phyloP scores from a whole-genome alignment of 352 stramenopile genomes.

The Phytophthora hybrid region DNA sequence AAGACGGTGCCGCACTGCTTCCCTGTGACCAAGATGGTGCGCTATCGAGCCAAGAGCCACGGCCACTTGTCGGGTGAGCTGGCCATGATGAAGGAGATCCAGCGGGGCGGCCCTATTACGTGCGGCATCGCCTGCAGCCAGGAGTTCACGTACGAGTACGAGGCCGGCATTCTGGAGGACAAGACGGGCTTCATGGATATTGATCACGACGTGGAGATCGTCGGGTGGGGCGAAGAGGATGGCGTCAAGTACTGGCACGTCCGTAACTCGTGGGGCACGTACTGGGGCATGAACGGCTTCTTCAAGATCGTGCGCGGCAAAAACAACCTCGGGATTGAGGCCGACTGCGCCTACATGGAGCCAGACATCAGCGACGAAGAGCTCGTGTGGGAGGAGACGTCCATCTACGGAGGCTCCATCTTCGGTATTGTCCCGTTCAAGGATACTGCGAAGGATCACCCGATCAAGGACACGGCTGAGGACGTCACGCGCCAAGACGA shows the following conservation, averaged over 20 bases:
- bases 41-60: slow-evolving; percentile 81
- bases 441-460: slow-evolving; percentile 77
- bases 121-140: slow-evolving; percentile 93
- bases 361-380: slow-evolving; percentile 86
- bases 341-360: slow-evolving; percentile 89
- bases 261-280: slow-evolving; percentile 95
- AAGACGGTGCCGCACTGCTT: slow-evolving; percentile 61
- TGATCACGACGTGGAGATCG: slow-evolving; percentile 85
- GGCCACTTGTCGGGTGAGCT: slow-evolving; percentile 74
- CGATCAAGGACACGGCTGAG: slow-evolving; percentile 90
- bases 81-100: slow-evolving; percentile 87
- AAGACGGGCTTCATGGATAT: slow-evolving; percentile 90
- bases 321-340: slow-evolving; percentile 94
- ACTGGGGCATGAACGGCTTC: slow-evolving; percentile 97
- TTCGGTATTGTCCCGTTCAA: slow-evolving; percentile 84
- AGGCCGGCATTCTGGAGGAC: slow-evolving; percentile 92
- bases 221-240: slow-evolving; percentile 94
- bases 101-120: slow-evolving; percentile 89
- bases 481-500: slow-evolving; percentile 71
- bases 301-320: slow-evolving; percentile 94
- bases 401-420: slow-evolving; percentile 77
- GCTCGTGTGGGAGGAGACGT: slow-evolving; percentile 83
- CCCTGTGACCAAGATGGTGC: slow-evolving; percentile 80
- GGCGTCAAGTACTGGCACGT: slow-evolving; percentile 97
- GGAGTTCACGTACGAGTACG: slow-evolving; percentile 91